Conservation (phyloP, 2,329 filamentous ascomycete genomes). For the Trichophyton mentagrophytes region DNA sequence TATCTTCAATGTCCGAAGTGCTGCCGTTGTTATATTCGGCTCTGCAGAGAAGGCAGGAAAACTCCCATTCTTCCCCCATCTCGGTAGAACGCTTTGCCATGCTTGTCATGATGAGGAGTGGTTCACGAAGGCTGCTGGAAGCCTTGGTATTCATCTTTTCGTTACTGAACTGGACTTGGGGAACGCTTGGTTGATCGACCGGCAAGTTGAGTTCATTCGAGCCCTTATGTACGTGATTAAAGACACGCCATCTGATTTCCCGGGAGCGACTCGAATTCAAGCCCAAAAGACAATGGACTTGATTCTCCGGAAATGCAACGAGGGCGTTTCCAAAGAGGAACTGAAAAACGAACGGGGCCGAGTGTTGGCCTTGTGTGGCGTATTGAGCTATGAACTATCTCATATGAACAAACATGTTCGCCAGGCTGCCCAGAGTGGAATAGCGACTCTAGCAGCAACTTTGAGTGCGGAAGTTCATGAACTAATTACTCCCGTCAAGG, state of each 20-base stretch:
- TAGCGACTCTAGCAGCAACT: conserved; percentile 69
- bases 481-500: conserved; percentile 77
- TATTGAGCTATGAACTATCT: conserved; percentile 75
- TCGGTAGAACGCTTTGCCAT: conserved; percentile 78
- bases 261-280: conserved; percentile 71
- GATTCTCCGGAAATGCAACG: conserved; percentile 65
- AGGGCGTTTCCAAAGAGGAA: conserved; percentile 68
- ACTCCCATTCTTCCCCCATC: conserved; percentile 70
- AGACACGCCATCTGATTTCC: conserved; percentile 88
- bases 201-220: conserved; percentile 76
- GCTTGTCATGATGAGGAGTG: conserved; percentile 96
- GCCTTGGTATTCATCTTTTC: conserved; percentile 75
- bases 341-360: conserved; percentile 52
- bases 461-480: conserved; percentile 72
- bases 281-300: conserved; percentile 74
- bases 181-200: conserved; percentile 66
- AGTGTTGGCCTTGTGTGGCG: conserved; percentile 64
- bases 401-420: conserved; percentile 96
- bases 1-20: conserved; percentile 64
- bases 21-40: conserved; percentile 67
- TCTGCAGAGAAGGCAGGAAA: conserved; percentile 56
- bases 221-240: conserved; percentile 97
- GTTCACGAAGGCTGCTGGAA: conserved; percentile 94
- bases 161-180: conserved; percentile 75
- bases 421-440: conserved; percentile 67